These are phyloP conservation scores for Xenoacremonium recifei DNA, from an alignment of 2,329 filamentous ascomycete genomes.

Conservation along the genomic window DNA sequence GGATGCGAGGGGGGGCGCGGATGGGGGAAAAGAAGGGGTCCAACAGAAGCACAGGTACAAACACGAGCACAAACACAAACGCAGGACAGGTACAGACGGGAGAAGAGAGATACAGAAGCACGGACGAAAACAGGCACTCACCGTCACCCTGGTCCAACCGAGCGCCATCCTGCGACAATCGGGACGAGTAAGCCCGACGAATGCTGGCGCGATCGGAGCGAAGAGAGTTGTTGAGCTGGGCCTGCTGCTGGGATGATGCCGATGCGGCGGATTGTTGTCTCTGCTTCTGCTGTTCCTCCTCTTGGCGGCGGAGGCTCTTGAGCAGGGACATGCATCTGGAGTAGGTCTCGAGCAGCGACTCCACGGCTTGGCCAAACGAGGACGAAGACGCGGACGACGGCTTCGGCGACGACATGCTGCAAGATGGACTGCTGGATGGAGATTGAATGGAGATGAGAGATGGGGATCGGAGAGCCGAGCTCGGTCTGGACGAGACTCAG, in stretches of 20 bases:
- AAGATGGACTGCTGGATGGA: no score
- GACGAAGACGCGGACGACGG: no score
- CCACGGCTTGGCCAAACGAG: slow-evolving; percentile 45
- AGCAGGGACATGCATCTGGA: slow-evolving; percentile 43
- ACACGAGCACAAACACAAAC: no score
- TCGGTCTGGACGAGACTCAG: no score
- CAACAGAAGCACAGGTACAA: no score
- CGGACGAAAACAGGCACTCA: slow-evolving; percentile 26
- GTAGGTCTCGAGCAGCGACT: slow-evolving; percentile 47
- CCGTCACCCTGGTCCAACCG: slow-evolving; percentile 48
- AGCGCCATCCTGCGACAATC: slow-evolving; percentile 39
- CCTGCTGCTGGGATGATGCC: slow-evolving; percentile 22
- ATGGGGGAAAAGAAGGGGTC: no score
- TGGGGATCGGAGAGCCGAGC: no score
- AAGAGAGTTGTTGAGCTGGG: slow-evolving; percentile 33
- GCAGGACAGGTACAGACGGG: not conserved
- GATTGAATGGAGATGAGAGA: no score
- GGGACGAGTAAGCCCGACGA: slow-evolving; percentile 40
- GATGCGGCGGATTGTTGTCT: no score
- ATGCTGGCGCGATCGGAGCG: slow-evolving; percentile 41
- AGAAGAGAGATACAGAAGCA: not conserved
- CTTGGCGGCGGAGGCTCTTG: slow-evolving; percentile 28
- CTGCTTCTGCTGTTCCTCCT: no score
- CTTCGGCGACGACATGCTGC: no score
- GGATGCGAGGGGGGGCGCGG: no score